Conservation (phyloP, 2,329 filamentous ascomycete genomes). For the Pyricularia sp. region DNA sequence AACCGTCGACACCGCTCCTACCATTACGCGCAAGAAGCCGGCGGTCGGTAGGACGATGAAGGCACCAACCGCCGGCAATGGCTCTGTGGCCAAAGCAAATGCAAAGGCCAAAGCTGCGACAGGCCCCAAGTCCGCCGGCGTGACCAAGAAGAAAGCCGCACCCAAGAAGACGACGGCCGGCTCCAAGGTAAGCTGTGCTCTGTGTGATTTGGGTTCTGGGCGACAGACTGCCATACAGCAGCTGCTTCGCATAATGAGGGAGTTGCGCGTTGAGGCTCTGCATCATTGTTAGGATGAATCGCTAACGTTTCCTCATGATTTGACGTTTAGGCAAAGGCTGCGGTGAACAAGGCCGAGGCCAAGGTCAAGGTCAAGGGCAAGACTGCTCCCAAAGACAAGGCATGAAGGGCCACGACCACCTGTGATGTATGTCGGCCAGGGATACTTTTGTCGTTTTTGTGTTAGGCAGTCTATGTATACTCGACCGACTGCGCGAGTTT, state of each 20-base stretch:
- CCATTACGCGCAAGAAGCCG: slow-evolving; percentile 25
- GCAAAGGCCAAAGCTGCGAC: slow-evolving; percentile 11
- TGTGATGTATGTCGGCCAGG: not conserved
- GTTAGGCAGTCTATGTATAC: not conserved
- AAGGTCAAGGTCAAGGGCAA: slow-evolving; percentile 2
- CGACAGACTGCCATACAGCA: not conserved
- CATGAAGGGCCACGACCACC: not conserved
- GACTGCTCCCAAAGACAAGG: not conserved
- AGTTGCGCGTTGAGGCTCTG: not conserved
- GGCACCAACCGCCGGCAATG: not conserved
- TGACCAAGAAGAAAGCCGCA: slow-evolving; percentile 23
- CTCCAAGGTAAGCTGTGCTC: slow-evolving; percentile 15
- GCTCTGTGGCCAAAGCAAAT: slow-evolving; percentile 16
- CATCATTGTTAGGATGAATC: too few species aligned
- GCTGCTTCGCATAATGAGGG: not conserved
- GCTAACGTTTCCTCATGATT: not conserved
- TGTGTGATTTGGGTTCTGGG: not conserved
- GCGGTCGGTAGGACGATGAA: slow-evolving; percentile 6
- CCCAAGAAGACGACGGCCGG: slow-evolving; percentile 21
- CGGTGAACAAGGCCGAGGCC: slow-evolving; percentile 5
- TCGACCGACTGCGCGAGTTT: not conserved
- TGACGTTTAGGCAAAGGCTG: slow-evolving; percentile 16
- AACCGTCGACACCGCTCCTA: slow-evolving; percentile 32
- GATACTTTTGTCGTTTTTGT: not conserved
- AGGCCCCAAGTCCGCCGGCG: slow-evolving; percentile 18